Evolutionary conservation across 2,329 filamentous ascomycete genomes (phyloP).

Genomic region (Penicillium sclerotiorum): DNA sequence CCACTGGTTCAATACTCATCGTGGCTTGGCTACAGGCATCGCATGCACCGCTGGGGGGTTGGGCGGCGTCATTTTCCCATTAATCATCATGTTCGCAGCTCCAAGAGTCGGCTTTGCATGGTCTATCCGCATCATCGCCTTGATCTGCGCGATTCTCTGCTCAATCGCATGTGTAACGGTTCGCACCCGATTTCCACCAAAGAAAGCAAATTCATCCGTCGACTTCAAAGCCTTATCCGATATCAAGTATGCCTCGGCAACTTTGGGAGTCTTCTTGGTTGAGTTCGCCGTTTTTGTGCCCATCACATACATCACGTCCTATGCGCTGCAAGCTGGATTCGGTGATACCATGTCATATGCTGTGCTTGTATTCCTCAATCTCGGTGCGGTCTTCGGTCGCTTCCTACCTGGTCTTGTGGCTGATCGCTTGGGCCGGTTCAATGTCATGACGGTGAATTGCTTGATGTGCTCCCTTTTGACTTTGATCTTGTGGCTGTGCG

Average conservation of each 20-base stretch:
- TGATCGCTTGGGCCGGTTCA: conserved; percentile 29
- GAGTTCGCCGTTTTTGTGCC: conserved; percentile 33
- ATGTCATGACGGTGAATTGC: background rate
- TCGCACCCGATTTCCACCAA: conserved; percentile 25
- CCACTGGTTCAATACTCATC: conserved; percentile 38
- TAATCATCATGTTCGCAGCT: conserved; percentile 33
- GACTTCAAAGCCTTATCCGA: conserved; percentile 30
- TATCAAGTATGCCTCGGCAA: conserved; percentile 23
- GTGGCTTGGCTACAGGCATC: conserved; percentile 37
- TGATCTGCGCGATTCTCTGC: conserved; percentile 26
- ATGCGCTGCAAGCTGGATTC: conserved; percentile 22
- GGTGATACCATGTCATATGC: conserved; percentile 25
- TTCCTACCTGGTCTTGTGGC: conserved; percentile 27
- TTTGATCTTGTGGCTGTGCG: background rate
- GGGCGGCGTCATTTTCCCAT: conserved; percentile 39
- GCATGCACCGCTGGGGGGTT: conserved; percentile 38
- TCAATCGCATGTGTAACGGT: conserved; percentile 23
- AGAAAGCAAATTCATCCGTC: conserved; percentile 20
- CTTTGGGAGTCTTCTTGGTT: conserved; percentile 25
- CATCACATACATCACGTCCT: conserved; percentile 30
- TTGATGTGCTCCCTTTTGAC: background rate
- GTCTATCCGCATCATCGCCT: conserved; percentile 34
- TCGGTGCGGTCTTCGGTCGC: conserved; percentile 26
- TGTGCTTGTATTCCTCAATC: conserved; percentile 30
- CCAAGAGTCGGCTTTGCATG: conserved; percentile 36